A percentile compares a stretch with the other conserved stretches of the same genome.
Evolutionary conservation across 192 early-diverging fungal species (phyloP).

Genomic region (Coemansia sp.): DNA sequence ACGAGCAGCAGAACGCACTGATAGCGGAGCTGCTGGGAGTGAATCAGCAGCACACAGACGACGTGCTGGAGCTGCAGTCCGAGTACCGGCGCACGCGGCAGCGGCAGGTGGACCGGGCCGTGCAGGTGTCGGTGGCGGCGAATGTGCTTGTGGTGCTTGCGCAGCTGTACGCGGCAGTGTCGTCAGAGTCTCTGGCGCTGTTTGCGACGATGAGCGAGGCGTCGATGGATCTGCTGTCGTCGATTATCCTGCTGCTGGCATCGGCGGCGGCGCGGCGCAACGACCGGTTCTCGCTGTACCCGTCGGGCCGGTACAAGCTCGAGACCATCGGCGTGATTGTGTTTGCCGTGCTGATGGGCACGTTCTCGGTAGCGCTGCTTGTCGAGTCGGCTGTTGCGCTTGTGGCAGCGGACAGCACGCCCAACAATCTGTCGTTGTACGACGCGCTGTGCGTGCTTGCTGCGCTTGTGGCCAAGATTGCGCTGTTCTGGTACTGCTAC

Average conservation of each 20-base stretch:
- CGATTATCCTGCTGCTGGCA: constrained; percentile 62
- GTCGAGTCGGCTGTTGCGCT: constrained; percentile 67
- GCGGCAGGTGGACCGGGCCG: constrained; percentile 56
- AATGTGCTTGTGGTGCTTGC: constrained; percentile 67
- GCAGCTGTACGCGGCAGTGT: constrained; percentile 72
- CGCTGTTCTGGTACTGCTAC: constrained; percentile 69
- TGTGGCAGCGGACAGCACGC: constrained; percentile 32
- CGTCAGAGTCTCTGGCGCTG: constrained; percentile 68
- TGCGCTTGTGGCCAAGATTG: constrained; percentile 62
- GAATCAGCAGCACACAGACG: constrained; percentile 49
- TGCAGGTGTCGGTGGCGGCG: constrained; percentile 64
- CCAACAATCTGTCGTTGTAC: constrained; percentile 48
- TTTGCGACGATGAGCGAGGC: constrained; percentile 82
- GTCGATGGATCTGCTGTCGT: constrained; percentile 76
- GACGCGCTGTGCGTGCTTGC: constrained; percentile 56
- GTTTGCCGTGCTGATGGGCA: constrained; percentile 75
- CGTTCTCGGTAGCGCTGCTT: constrained; percentile 67
- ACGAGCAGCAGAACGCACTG: constrained; percentile 51
- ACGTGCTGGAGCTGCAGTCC: constrained; percentile 36
- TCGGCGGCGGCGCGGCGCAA: constrained; percentile 56
- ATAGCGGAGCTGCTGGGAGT: constrained; percentile 46
- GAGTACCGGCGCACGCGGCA: constrained; percentile 30
- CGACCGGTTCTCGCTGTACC: constrained; percentile 67
- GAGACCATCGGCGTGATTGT: constrained; percentile 80
- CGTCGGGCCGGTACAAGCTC: constrained; percentile 71